A percentile compares a stretch with the other conserved stretches of the same genome.
phyloP scores from a whole-genome alignment of 352 stramenopile species.

The Pythium rishiriense region DNA sequence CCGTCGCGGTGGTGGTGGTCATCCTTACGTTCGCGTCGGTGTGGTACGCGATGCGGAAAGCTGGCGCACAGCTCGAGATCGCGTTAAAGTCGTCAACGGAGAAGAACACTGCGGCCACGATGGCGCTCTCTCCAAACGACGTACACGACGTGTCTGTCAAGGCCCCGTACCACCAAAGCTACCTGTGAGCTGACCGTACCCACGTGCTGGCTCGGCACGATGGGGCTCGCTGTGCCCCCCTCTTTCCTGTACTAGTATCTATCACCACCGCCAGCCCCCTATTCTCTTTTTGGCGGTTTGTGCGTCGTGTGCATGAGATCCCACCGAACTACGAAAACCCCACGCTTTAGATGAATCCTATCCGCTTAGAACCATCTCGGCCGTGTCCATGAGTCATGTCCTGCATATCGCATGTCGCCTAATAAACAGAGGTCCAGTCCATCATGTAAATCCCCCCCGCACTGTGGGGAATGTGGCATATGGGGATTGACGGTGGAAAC shows the following conservation, averaged over 20 bases:
- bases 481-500: no score
- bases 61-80: slow-evolving; percentile 1
- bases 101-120: slow-evolving; percentile 6
- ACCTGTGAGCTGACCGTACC: slow-evolving; percentile 10
- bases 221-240: no score
- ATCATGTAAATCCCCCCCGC: no score
- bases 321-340: no score
- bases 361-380: background rate
- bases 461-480: no score
- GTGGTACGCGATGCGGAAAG: slow-evolving; percentile 12
- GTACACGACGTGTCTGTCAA: slow-evolving; percentile 10
- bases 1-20: slow-evolving; percentile 16
- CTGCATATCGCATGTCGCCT: background rate
- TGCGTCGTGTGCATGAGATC: background rate
- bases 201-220: background rate
- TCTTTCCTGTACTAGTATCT: slow-evolving; percentile 16
- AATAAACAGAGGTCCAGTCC: no score
- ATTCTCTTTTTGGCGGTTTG: background rate
- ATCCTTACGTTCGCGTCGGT: slow-evolving; percentile 19
- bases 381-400: background rate
- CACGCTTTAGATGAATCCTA: background rate
- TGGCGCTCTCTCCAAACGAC: slow-evolving; percentile 17
- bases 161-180: slow-evolving; percentile 19
- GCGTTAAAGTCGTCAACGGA: slow-evolving; percentile 17
- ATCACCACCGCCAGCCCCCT: background rate